Base-by-base conservation (phyloP, 805 yeast genomes). In the Blastobotrys muscicola region DNA sequence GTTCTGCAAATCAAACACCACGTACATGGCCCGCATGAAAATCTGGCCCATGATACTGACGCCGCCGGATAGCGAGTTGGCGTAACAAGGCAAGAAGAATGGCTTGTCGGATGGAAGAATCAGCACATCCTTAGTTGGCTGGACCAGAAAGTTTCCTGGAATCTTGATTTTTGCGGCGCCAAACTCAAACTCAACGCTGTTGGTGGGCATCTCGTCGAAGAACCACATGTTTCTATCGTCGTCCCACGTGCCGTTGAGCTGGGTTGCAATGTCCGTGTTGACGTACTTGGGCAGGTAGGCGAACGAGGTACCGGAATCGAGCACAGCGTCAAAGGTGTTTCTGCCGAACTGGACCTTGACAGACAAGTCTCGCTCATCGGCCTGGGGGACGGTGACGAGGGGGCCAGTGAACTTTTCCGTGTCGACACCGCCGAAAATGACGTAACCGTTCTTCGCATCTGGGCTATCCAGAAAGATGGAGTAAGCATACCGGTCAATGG, bases 401-500 rank as follows among this genome's bases (percentile, higher is more conserved):
- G 53, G 55, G 6, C 51, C 47, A 9, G 15, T 34, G 30, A 38
- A 51, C 36, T 80, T 81, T 32, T 74, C 70, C 47, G 71, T 74
- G 55, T 82, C 90, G 23, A 78, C 71, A 29, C 80, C 92, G 39
- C 92, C 90, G 65, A 83, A 83, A 39, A 82, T 58, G 14, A 82
- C 65, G n/a, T 69, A 61, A 4, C 86, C 89, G 1, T 65, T 48
- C 3, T 49, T 43, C 31, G 63, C 54, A 4, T 48, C 50, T 14
- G 57, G 52, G 2, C 63, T 60, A 51, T 78, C 72, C 58, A 84
- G 67, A 54, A 67, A 82, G 45, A 84, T 65, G 0, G 90, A 82
- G 58, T 80, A 84, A 1, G 74, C 74, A 33, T 69, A 67, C 41
- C 71, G 69, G 37, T 69, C 54, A 47, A 78, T 82, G 36, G 73